Evolutionary conservation across 148 eudicot genomes (phyloP).

Genomic region (Euryodendron excelsum): DNA sequence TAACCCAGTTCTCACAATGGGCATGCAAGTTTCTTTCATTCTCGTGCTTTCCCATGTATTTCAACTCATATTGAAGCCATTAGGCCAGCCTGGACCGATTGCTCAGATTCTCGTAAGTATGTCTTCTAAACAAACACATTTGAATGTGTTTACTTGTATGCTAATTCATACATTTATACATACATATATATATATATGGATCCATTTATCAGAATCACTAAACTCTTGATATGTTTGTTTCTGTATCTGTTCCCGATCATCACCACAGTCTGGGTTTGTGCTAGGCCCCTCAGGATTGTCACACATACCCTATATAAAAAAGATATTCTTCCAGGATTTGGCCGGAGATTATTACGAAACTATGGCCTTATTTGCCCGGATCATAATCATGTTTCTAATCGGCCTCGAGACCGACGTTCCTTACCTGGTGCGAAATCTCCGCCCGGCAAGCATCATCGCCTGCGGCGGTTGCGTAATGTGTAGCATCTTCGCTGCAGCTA

Average conservation of each 20-base stretch:
- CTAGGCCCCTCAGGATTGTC: constrained; percentile 78
- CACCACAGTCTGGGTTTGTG: constrained; percentile 78
- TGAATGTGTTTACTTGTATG: too few relatives aligned
- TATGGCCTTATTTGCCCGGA: constrained; percentile 67
- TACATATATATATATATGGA: too few relatives aligned
- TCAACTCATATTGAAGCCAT: constrained; percentile 67
- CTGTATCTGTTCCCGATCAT: too few relatives aligned
- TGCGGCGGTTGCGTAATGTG: constrained; percentile 46
- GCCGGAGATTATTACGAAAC: constrained; percentile 76
- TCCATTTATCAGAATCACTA: too few relatives aligned
- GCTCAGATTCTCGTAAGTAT: constrained; percentile 92
- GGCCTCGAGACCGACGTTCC: constrained; percentile 84
- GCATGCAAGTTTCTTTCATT: constrained; percentile 65
- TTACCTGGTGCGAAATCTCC: constrained; percentile 56
- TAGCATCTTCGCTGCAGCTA: constrained; percentile 51
- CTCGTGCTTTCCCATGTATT: constrained; percentile 75
- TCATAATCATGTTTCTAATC: constrained; percentile 70
- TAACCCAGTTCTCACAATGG: constrained; percentile 81
- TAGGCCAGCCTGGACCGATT: constrained; percentile 81
- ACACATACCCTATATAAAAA: constrained; percentile 28
- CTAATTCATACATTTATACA: too few relatives aligned
- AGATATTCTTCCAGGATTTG: constrained; percentile 52
- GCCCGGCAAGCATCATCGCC: constrained; percentile 49
- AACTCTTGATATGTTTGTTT: too few relatives aligned
- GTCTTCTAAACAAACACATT: constrained; percentile 25